A percentile compares a stretch with the other conserved stretches of the same genome.
phyloP scores from a whole-genome alignment of 2,329 filamentous ascomycete genomes.

The Blastomyces gilchristii region DNA sequence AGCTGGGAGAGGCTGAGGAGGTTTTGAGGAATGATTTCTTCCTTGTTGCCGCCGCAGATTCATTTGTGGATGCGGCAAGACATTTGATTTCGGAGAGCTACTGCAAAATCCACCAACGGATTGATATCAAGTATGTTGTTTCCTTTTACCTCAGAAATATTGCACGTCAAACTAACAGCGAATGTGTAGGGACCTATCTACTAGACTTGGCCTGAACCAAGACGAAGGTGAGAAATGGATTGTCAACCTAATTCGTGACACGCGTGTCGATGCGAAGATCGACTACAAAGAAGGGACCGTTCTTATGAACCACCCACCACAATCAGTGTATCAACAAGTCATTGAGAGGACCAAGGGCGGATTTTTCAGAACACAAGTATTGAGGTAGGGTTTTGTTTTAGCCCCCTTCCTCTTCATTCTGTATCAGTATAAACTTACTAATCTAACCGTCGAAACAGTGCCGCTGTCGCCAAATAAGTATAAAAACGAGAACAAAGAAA shows the following conservation, averaged over 20 bases:
- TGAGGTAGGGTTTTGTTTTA: slow-evolving; percentile 44
- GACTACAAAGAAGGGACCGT: slow-evolving; percentile 98
- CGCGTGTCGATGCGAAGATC: slow-evolving; percentile 94
- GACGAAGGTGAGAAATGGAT: slow-evolving; percentile 99
- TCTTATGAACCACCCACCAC: slow-evolving; percentile 97
- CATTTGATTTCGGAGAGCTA: slow-evolving; percentile 98
- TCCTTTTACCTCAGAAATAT: background rate
- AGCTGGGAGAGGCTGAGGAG: slow-evolving; percentile 76
- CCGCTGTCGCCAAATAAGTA: slow-evolving; percentile 42
- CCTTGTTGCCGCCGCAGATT: slow-evolving; percentile 70
- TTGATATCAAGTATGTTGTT: slow-evolving; percentile 70
- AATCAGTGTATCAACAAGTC: slow-evolving; percentile 97
- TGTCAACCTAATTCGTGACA: slow-evolving; percentile 97
- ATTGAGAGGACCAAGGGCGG: slow-evolving; percentile 98
- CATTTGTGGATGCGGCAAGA: slow-evolving; percentile 85
- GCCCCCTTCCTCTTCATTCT: slow-evolving; percentile 8
- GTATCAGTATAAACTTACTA: slow-evolving; percentile 4
- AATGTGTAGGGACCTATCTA: slow-evolving; percentile 62
- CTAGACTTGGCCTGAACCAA: slow-evolving; percentile 78
- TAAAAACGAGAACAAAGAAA: background rate
- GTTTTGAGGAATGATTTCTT: slow-evolving; percentile 94
- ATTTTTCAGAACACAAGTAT: slow-evolving; percentile 95
- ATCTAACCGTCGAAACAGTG: slow-evolving; percentile 22
- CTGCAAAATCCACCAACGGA: slow-evolving; percentile 99
- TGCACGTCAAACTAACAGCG: background rate